phyloP scores from a whole-genome alignment of 2,329 filamentous ascomycete species.

The Helicocarpus griseus region DNA sequence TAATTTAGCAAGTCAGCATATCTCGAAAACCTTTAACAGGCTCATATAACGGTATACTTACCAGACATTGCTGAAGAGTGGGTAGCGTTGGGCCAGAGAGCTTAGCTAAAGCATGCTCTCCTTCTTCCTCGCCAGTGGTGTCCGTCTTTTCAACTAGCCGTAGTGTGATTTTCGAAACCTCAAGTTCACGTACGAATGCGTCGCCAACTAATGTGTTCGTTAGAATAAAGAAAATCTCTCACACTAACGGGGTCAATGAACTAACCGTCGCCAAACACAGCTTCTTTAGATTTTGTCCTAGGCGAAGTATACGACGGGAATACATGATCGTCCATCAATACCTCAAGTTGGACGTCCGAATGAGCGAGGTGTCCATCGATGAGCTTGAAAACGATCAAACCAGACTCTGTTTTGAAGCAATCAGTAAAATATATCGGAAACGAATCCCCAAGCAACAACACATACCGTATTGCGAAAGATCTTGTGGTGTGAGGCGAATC shows the following conservation, averaged over 20 bases:
- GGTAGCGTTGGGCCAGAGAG: slow-evolving; percentile 76
- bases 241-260: slow-evolving; percentile 3
- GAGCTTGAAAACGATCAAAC: slow-evolving; percentile 87
- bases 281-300: slow-evolving; percentile 57
- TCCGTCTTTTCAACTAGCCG: slow-evolving; percentile 74
- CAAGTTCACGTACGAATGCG: slow-evolving; percentile 92
- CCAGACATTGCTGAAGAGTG: slow-evolving; percentile 77
- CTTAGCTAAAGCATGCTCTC: slow-evolving; percentile 69
- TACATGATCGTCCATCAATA: slow-evolving; percentile 88
- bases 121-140: slow-evolving; percentile 55
- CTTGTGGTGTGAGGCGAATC: slow-evolving; percentile 65
- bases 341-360: slow-evolving; percentile 67
- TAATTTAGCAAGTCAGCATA: slow-evolving; percentile 26
- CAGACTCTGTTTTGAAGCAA: slow-evolving; percentile 65
- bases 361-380: slow-evolving; percentile 79
- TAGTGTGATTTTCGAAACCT: slow-evolving; percentile 86
- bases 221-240: slow-evolving; percentile 5
- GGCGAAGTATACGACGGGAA: slow-evolving; percentile 82
- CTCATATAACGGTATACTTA: slow-evolving; percentile 35
- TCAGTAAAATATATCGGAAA: not conserved
- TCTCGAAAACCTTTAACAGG: not conserved
- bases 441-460: slow-evolving; percentile 1
- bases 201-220: slow-evolving; percentile 55
- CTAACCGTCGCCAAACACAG: slow-evolving; percentile 72
- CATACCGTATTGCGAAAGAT: slow-evolving; percentile 67